Evolutionary conservation across 164 flowering plant species (phyloP).

Genomic region (Akebia trifoliata): DNA sequence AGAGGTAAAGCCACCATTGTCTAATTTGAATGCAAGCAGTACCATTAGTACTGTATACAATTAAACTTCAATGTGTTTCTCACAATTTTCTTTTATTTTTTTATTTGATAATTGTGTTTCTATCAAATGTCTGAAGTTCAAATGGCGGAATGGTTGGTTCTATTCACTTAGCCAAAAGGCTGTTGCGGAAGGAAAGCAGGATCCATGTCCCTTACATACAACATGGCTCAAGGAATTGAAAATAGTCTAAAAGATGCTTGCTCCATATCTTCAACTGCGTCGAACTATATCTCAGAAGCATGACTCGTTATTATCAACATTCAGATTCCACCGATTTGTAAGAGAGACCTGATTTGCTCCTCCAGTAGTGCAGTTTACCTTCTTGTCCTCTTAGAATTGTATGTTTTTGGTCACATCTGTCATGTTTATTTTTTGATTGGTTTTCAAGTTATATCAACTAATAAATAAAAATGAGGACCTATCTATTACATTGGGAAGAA

Average conservation of each 20-base stretch:
- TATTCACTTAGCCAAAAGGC: slow-evolving; percentile 68
- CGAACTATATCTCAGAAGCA: no score
- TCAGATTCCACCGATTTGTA: no score
- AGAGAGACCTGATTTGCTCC: no score
- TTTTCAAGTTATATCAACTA: no score
- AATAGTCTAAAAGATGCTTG: slow-evolving; percentile 40
- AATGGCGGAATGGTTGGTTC: slow-evolving; percentile 84
- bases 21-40: background rate
- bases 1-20: slow-evolving; percentile 49
- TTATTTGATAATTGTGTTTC: background rate
- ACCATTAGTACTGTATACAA: background rate
- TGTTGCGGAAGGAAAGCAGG: slow-evolving; percentile 36
- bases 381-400: no score
- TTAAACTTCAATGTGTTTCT: background rate
- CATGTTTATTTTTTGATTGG: no score
- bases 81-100: background rate
- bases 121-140: slow-evolving; percentile 50
- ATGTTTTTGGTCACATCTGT: no score
- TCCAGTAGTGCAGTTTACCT: no score
- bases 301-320: no score
- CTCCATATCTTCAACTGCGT: no score
- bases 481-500: no score
- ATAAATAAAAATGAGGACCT: no score
- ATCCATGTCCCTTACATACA: slow-evolving; percentile 91
- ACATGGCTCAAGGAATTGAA: slow-evolving; percentile 86